Percentiles rank a stretch among this genome's conserved stretches.
phyloP scores from a whole-genome alignment of 2,329 filamentous ascomycete genomes.

The Exophiala phaeomuriformis region DNA sequence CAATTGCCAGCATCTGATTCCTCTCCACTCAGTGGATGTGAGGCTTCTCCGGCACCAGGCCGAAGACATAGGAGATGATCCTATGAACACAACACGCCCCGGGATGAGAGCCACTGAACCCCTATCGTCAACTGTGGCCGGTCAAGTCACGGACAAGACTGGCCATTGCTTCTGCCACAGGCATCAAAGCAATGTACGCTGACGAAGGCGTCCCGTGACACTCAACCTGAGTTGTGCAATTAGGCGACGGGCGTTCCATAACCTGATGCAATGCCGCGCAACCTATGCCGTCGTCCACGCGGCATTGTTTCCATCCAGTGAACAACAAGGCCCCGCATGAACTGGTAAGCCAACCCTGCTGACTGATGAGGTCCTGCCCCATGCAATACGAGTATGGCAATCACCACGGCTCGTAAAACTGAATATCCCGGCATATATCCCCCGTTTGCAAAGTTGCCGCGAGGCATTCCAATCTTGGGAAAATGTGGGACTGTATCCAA shows the following conservation, averaged over 20 bases:
- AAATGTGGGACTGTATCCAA: conserved; percentile 37
- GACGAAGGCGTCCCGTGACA: conserved; percentile 1
- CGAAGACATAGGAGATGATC: conserved; percentile 50
- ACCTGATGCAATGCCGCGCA: conserved; percentile 31
- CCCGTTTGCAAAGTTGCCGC: conserved; percentile 39
- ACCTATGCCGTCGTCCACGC: conserved; percentile 27
- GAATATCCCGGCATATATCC: conserved; percentile 33
- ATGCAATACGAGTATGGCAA: conserved; percentile 5
- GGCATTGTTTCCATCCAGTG: conserved; percentile 33
- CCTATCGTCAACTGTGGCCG: conserved; percentile 6
- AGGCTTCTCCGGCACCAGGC: conserved; percentile 40
- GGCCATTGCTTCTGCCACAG: conserved; percentile 31
- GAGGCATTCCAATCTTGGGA: conserved; percentile 45
- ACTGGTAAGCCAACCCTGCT: conserved; percentile 8
- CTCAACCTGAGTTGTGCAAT: conserved; percentile 16
- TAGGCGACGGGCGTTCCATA: conserved; percentile 30
- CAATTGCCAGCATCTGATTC: conserved; percentile 46
- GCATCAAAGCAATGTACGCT: conserved; percentile 19
- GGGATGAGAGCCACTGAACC: neutral
- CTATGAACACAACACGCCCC: conserved; percentile 35
- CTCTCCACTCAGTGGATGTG: conserved; percentile 32
- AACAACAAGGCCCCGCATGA: conserved; percentile 8
- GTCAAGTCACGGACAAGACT: conserved; percentile 33
- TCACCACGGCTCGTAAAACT: neutral
- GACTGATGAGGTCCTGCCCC: conserved; percentile 20